Conservation (phyloP, 1,284 basidiomycete genomes). For the Golubevia sp. region DNA sequence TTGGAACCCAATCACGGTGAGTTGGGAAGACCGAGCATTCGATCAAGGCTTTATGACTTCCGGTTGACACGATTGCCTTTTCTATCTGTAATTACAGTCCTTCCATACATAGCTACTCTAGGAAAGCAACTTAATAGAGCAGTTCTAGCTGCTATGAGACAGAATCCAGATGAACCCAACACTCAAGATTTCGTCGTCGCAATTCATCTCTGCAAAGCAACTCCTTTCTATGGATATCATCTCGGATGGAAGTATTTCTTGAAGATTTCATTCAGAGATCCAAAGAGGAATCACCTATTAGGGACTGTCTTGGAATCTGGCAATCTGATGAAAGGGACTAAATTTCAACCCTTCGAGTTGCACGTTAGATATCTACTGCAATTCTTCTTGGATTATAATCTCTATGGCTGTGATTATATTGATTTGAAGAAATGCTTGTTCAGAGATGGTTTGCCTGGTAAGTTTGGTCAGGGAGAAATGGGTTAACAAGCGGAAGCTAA, state of each 20-base stretch:
- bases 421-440: constrained; percentile 68
- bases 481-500: constrained; percentile 9
- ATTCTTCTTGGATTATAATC: constrained; percentile 92
- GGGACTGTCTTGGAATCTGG: constrained; percentile 46
- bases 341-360: constrained; percentile 73
- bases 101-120: constrained; percentile 71
- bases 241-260: constrained; percentile 83
- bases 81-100: constrained; percentile 65
- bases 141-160: constrained; percentile 35
- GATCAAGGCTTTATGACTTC: no score
- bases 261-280: constrained; percentile 78
- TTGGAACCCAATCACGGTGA: constrained; percentile 62
- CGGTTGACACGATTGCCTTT: neutral
- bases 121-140: constrained; percentile 71
- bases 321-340: constrained; percentile 68
- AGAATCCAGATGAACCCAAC: constrained; percentile 22
- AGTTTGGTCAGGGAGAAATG: no score
- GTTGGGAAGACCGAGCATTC: constrained; percentile 15
- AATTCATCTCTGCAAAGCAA: constrained; percentile 87
- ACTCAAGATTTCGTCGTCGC: constrained; percentile 40
- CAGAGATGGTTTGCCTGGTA: constrained; percentile 64
- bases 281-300: constrained; percentile 37
- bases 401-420: constrained; percentile 92
- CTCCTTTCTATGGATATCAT: constrained; percentile 94
- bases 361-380: constrained; percentile 88